A percentile compares a stretch with the other conserved stretches of the same genome.
phyloP scores from a whole-genome alignment of 306 rosid species.

The Vicia villosa region DNA sequence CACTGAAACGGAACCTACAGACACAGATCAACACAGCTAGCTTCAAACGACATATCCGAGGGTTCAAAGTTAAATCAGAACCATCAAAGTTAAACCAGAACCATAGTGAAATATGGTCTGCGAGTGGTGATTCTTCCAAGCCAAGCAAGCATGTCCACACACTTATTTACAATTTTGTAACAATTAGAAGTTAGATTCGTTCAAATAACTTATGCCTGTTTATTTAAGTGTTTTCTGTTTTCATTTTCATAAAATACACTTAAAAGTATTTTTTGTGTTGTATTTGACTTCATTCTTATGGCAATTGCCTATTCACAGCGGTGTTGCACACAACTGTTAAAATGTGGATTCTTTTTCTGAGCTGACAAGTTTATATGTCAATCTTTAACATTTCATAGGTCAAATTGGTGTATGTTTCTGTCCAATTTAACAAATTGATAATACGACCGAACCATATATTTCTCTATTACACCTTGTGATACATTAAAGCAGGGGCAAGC shows the following conservation, averaged over 20 bases:
- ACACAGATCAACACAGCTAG: slow-evolving; percentile 17
- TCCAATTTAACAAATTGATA: neutral
- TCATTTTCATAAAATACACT: too few relatives aligned
- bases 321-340: slow-evolving; percentile 35
- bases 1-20: slow-evolving; percentile 17
- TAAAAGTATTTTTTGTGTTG: slow-evolving; percentile 4
- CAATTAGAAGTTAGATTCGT: slow-evolving; percentile 27
- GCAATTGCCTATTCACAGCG: slow-evolving; percentile 35
- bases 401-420: neutral
- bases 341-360: slow-evolving; percentile 14
- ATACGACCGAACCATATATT: neutral
- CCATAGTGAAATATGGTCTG: slow-evolving; percentile 3
- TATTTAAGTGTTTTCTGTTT: too few relatives aligned
- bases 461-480: neutral
- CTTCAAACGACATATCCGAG: slow-evolving; percentile 23
- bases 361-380: slow-evolving; percentile 24
- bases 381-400: neutral
- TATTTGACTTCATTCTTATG: slow-evolving; percentile 43
- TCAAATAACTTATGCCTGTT: neutral
- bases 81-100: slow-evolving; percentile 19
- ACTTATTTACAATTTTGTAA: slow-evolving; percentile 39
- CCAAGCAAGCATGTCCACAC: slow-evolving; percentile 18
- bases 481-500: neutral
- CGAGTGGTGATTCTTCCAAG: neutral
- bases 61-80: slow-evolving; percentile 30